Base-by-base conservation (phyloP, 306 rosid genomes). In the Quercus alba region DNA sequence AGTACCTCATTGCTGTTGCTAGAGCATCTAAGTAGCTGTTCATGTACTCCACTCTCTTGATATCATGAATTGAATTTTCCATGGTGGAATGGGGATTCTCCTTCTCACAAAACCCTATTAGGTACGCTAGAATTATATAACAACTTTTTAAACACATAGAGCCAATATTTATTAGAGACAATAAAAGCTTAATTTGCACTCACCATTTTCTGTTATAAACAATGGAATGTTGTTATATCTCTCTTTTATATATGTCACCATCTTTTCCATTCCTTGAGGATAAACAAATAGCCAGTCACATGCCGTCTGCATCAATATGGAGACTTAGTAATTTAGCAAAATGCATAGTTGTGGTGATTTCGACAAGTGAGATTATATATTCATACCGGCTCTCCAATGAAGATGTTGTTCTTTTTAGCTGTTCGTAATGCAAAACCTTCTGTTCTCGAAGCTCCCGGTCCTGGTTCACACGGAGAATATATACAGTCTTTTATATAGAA, bases 191-290 rank as follows among this genome's bases (percentile, higher is more conserved):
- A 52, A 28, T 20, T 76, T 72, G 5, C 49, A 57, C 84, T 77
- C 68, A 91, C 98, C 98, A 75, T 93, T 89, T 90, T 93, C 94
- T 30, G 94, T 87, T 11, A 93, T 80, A 80, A 90, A 88, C 81
- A 91, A 84, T 25, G 92, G 95, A 71, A 79, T 81, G 30, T 93
- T 90, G 23, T 88, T 90, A 89, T 94, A 91, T 77, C 93, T 88
- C 61, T 86, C 85, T 70, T 81, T 90, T 72, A 90, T 74, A 74
- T 91, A 90, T 1, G 85, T 84, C 3, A 91, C 75, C 0, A 78
- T 78, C 75, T 90, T 91, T 38, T 87, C 89, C 94, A 91, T 82
- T 78, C 94, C 97, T 79, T 84, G 81, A 49, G 98, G 97, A 76
- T 81, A 41, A 23, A 90, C 86, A 82, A 80, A 83, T 57, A 87